These are phyloP conservation scores for Alternaria dauci DNA, from an alignment of 2,329 filamentous ascomycete genomes.

Conservation along the genomic window DNA sequence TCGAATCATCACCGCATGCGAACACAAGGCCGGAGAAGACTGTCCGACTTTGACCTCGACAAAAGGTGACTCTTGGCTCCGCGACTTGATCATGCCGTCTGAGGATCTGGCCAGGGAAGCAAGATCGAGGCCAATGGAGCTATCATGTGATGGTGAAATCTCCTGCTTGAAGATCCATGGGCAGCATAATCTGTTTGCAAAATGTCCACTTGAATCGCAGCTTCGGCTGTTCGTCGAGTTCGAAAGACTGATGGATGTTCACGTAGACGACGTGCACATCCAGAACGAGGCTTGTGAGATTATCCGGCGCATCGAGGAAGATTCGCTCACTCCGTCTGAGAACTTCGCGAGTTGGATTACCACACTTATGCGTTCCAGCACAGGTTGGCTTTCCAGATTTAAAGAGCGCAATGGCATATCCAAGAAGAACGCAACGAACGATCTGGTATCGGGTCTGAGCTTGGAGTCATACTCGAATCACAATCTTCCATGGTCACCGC, in stretches of 20 bases:
- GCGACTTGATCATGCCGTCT: neutral
- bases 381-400: neutral
- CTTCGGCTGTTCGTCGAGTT: neutral
- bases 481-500: neutral
- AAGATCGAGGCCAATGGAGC: neutral
- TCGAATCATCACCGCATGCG: neutral
- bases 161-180: neutral
- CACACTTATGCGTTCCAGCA: neutral
- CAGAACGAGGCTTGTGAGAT: neutral
- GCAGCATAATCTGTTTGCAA: neutral
- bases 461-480: neutral
- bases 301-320: neutral
- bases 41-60: neutral
- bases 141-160: neutral
- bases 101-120: neutral
- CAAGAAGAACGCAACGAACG: neutral
- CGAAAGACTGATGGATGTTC: neutral
- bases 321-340: neutral
- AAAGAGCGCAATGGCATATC: neutral
- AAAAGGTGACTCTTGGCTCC: neutral
- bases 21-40: neutral
- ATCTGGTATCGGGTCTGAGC: neutral
- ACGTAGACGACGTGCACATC: neutral
- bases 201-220: neutral
- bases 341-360: neutral